Conservation (phyloP, 1,139 yeast genomes). For the Debaryomyces subglobosus region DNA sequence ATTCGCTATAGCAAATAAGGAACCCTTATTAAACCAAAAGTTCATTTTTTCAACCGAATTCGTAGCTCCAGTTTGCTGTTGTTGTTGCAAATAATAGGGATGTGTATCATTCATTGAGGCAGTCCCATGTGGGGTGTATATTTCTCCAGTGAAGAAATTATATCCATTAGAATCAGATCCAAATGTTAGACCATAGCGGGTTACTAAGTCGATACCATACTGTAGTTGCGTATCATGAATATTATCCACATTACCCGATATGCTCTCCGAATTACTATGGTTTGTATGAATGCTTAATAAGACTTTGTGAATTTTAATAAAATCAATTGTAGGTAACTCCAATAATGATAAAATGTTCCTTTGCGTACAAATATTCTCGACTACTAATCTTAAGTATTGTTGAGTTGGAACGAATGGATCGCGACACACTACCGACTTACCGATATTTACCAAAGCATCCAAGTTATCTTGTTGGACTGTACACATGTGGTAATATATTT, state of each 20-base stretch:
- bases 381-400: conserved; percentile 73
- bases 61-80: conserved; percentile 24
- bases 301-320: conserved; percentile 66
- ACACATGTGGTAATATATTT: conserved; percentile 78
- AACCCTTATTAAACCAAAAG: conserved; percentile 76
- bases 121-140: conserved; percentile 43
- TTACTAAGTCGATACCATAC: conserved; percentile 64
- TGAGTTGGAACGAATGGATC: conserved; percentile 84
- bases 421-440: conserved; percentile 74
- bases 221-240: conserved; percentile 49
- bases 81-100: conserved; percentile 30
- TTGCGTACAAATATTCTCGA: conserved; percentile 76
- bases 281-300: conserved; percentile 53
- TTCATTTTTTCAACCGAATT: conserved; percentile 60
- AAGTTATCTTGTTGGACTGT: conserved; percentile 80
- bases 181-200: conserved; percentile 69
- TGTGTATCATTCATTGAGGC: conserved; percentile 31
- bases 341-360: conserved; percentile 61
- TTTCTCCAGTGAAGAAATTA: conserved; percentile 60
- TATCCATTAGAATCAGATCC: conserved; percentile 70
- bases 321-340: conserved; percentile 65
- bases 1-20: conserved; percentile 74
- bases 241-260: conserved; percentile 24
- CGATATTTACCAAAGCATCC: conserved; percentile 77
- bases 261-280: conserved; percentile 30